Evolutionary conservation across 805 yeast species (phyloP).

Genomic region (Tetrapisispora arboricola): DNA sequence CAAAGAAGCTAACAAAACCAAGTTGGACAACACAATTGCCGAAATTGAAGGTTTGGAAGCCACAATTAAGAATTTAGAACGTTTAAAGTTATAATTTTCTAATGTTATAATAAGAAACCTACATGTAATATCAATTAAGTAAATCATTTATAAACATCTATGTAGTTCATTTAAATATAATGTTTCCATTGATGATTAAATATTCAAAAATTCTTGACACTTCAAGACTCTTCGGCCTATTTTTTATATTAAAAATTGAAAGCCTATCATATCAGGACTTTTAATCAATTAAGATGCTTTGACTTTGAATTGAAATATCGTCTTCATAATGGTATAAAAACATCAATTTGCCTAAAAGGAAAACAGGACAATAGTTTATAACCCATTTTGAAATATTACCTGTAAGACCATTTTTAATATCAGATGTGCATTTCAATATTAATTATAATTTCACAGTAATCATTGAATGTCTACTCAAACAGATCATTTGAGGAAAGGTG

Average conservation of each 20-base stretch:
- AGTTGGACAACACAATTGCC: constrained; percentile 62
- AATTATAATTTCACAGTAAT: not conserved
- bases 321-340: too few species aligned
- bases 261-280: too few species aligned
- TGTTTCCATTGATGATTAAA: not conserved
- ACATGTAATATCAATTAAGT: not conserved
- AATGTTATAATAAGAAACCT: not conserved
- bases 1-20: constrained; percentile 59
- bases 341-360: too few species aligned
- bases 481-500: constrained; percentile 42
- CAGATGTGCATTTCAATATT: not conserved
- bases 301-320: too few species aligned
- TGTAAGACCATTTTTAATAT: too few species aligned
- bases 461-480: not conserved
- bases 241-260: too few species aligned
- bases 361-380: too few species aligned
- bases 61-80: constrained; percentile 76
- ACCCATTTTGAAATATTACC: too few species aligned
- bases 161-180: not conserved
- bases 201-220: too few species aligned
- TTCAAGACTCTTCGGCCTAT: too few species aligned
- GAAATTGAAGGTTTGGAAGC: constrained; percentile 86
- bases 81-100: constrained; percentile 44
- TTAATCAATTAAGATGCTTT: too few species aligned
- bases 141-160: not conserved